phyloP scores from a whole-genome alignment of 352 stramenopile species.

The Thalassiosira mediterranea region DNA sequence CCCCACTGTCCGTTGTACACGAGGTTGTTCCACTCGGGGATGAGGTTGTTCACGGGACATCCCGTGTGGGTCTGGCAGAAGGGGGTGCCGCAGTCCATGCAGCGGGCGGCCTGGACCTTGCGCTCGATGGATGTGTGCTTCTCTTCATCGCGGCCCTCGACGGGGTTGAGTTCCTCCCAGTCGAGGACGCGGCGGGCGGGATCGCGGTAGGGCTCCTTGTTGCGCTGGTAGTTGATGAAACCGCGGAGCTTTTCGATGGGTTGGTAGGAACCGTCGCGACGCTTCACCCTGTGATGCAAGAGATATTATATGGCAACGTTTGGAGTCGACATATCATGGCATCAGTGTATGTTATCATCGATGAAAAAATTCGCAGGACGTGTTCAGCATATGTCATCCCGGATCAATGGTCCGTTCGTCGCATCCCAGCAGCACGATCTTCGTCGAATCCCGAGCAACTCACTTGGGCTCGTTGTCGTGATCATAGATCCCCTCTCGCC shows the following conservation, averaged over 20 bases:
- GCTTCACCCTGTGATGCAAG: slow-evolving; percentile 75
- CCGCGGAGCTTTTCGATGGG: slow-evolving; percentile 86
- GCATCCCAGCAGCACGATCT: no score
- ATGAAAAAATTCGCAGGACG: no score
- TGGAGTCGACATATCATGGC: background rate
- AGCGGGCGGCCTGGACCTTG: slow-evolving; percentile 93
- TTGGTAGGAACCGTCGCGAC: slow-evolving; percentile 82
- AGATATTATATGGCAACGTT: slow-evolving; percentile 12
- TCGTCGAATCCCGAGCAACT: no score
- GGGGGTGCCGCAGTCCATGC: slow-evolving; percentile 98
- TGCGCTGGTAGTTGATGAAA: slow-evolving; percentile 89
- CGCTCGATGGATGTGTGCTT: slow-evolving; percentile 88
- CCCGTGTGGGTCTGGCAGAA: slow-evolving; percentile 98
- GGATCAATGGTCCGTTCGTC: no score
- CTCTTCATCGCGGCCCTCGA: slow-evolving; percentile 85
- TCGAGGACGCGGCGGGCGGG: slow-evolving; percentile 92
- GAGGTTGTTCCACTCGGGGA: slow-evolving; percentile 98
- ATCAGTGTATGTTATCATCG: no score
- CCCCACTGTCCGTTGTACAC: slow-evolving; percentile 96
- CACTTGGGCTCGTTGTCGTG: slow-evolving; percentile 86
- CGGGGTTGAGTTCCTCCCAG: slow-evolving; percentile 97
- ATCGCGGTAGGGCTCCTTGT: slow-evolving; percentile 92
- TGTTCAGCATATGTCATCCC: no score
- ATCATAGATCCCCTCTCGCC: slow-evolving; percentile 84
- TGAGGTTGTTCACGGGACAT: slow-evolving; percentile 97